Base-by-base conservation (phyloP, 164 flowering plant species). In the Euptelea pleiosperma region DNA sequence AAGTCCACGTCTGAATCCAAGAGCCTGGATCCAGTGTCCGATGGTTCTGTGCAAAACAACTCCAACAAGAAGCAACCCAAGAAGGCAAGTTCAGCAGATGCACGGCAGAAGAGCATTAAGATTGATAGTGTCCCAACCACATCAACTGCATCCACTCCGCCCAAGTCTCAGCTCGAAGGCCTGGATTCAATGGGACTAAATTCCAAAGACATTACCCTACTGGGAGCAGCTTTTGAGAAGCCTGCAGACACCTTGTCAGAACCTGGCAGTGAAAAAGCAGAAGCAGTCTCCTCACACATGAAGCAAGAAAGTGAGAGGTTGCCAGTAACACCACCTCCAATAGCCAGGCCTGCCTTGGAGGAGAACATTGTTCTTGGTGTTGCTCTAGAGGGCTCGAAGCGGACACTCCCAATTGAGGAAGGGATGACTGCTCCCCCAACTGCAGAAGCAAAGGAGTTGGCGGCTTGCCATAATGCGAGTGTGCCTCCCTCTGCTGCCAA, bases 341-440 rank as follows among this genome's bases (percentile, higher is more conserved):
- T 24, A 4, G 26, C 65, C 14, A 74, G 73, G 52, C 66, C 84
- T 21, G 55, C 75, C 30, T 67, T 82, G 62, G 88, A 82, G 56
- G 93, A 86, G 53, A 86, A 86, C 62, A 77, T 84, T 62, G 79
- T 86, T 61, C 82, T 86, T 35, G 86, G 86, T 21, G 93, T 86
- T 57, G 93, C 89, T 24, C 51, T 86, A 28, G 89, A 86, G 18
- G 89, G 93, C 34, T 77, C 89, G 3, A 86, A 76, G 59, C 64
- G 84, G 26, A 82, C 84, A 0, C 89, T 92, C 15, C 96, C 98
- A n/a, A 89, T 92, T 29, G 98, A 85, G 66, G 95, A 85, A 39
- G 94, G 41, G 36, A 64, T 70, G 70, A 60, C 30, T 36, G 47
- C 80, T n/a, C 37, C 75, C 28, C 73, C 60, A 6, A 16, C 73